phyloP scores from a whole-genome alignment of 2,329 filamentous ascomycete genomes.

The Colletotrichum sp. region DNA sequence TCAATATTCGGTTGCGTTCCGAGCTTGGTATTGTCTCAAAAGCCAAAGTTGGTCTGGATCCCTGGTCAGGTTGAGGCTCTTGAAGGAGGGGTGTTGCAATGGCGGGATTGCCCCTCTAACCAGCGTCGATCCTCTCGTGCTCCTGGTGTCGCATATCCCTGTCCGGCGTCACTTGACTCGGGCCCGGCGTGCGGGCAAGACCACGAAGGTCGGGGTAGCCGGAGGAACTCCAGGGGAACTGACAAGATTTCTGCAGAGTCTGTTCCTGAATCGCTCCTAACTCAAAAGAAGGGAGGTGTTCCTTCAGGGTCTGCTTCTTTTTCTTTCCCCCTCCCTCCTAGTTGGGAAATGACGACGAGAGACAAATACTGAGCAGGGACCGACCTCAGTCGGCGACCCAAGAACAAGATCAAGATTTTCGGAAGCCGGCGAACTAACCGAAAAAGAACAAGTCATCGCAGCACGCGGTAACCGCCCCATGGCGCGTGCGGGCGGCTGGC shows the following conservation, averaged over 20 bases:
- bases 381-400: background rate
- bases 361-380: background rate
- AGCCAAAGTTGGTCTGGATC: background rate
- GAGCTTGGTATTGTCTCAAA: slow-evolving; percentile 13
- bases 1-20: slow-evolving; percentile 12
- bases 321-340: background rate
- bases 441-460: background rate
- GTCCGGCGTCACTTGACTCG: slow-evolving; percentile 2
- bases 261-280: background rate
- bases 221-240: background rate
- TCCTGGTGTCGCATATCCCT: slow-evolving; percentile 16
- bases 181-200: background rate
- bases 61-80: background rate
- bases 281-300: background rate
- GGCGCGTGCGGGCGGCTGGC: background rate
- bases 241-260: background rate
- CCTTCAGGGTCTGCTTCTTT: background rate
- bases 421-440: background rate
- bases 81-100: background rate
- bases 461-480: background rate
- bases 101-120: background rate
- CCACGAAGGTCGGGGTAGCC: background rate
- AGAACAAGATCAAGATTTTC: background rate
- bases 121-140: slow-evolving; percentile 1
- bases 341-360: background rate